These are phyloP conservation scores for Ogataea pignaliae DNA, from an alignment of 805 yeast genomes.

Conservation along the genomic window DNA sequence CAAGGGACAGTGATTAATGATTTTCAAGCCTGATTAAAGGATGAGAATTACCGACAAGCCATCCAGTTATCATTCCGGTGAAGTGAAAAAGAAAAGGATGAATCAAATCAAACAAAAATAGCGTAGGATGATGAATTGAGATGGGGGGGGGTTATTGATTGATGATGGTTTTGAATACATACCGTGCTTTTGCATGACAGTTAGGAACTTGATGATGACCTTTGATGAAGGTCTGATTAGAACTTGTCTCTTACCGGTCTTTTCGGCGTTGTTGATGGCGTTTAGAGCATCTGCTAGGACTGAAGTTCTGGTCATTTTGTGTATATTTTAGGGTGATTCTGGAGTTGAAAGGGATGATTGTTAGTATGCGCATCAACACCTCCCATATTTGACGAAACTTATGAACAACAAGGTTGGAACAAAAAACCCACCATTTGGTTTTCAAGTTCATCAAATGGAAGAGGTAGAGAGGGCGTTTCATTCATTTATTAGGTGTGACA, in stretches of 20 bases:
- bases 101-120: too few species aligned
- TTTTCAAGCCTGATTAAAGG: background rate
- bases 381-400: too few species aligned
- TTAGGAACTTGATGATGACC: conserved; percentile 95
- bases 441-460: background rate
- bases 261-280: conserved; percentile 98
- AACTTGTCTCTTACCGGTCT: conserved; percentile 99
- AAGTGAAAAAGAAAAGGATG: background rate
- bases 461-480: conserved; percentile 16
- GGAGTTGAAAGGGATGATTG: conserved; percentile 18
- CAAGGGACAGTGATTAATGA: conserved; percentile 60
- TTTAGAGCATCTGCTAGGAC: conserved; percentile 98
- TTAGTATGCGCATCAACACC: background rate
- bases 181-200: conserved; percentile 98
- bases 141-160: background rate
- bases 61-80: conserved; percentile 99
- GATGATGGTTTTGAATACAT: conserved; percentile 36
- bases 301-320: conserved; percentile 93
- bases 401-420: too few species aligned
- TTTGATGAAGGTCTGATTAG: conserved; percentile 97
- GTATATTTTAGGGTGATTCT: conserved; percentile 15
- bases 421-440: background rate
- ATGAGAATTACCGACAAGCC: conserved; percentile 65
- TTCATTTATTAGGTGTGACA: conserved; percentile 12
- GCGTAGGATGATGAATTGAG: background rate